phyloP scores from a whole-genome alignment of 495 filamentous ascomycete species.

The Penicillium atrosanguineum region DNA sequence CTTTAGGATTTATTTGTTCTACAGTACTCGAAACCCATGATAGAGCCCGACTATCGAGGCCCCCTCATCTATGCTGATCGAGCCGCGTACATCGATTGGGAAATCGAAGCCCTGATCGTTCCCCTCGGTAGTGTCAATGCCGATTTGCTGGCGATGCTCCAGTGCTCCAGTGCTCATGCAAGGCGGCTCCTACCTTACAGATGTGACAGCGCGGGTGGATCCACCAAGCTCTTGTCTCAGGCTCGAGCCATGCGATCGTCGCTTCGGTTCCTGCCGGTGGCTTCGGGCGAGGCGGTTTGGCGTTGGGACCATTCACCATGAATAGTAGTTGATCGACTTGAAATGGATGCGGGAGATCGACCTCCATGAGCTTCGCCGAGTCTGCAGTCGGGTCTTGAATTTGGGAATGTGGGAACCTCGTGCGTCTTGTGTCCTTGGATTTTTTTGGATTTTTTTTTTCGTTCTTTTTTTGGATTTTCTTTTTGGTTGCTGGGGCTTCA shows the following conservation, averaged over 20 bases:
- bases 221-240: constrained; percentile 11
- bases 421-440: neutral
- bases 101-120: neutral
- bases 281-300: constrained; percentile 21
- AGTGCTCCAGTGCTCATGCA: constrained; percentile 20
- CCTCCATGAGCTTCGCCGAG: neutral
- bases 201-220: constrained; percentile 28
- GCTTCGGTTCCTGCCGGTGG: constrained; percentile 29
- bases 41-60: neutral
- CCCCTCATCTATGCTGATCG: neutral
- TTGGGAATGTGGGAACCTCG: neutral
- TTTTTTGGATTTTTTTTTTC: too few relatives aligned
- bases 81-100: neutral
- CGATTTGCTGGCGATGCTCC: constrained; percentile 14
- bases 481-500: neutral
- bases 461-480: neutral
- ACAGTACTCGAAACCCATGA: neutral
- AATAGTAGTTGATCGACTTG: neutral
- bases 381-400: neutral
- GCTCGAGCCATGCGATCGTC: constrained; percentile 27
- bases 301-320: neutral
- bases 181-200: constrained; percentile 17
- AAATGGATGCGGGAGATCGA: neutral
- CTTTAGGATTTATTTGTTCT: neutral
- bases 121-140: constrained; percentile 8